These are phyloP conservation scores for Taiozyma onychis DNA, from an alignment of 1,139 yeast genomes.

Conservation along the genomic window DNA sequence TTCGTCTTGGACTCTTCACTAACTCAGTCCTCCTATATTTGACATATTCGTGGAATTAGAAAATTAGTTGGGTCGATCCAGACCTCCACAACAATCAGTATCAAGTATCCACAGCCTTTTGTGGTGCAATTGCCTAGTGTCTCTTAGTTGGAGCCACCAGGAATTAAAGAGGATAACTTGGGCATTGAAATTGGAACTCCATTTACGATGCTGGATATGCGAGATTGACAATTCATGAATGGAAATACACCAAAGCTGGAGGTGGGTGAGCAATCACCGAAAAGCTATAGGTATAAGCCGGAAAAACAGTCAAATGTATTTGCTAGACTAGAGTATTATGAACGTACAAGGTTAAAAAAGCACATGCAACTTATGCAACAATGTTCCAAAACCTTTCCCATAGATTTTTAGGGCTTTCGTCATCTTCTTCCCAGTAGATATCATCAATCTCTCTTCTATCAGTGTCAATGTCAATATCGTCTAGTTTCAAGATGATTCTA, in stretches of 20 bases:
- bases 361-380: constrained; percentile 19
- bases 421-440: constrained; percentile 46
- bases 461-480: constrained; percentile 53
- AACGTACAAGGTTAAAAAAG: neutral
- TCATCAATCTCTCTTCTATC: constrained; percentile 57
- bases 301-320: neutral
- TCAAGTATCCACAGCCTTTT: too few species aligned
- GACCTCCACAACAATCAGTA: too few species aligned
- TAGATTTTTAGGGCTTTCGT: constrained; percentile 40
- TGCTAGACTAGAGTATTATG: neutral
- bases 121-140: too few species aligned
- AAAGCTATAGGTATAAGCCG: neutral
- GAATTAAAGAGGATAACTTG: neutral
- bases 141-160: too few species aligned
- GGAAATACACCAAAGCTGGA: neutral
- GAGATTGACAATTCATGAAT: neutral
- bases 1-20: too few species aligned
- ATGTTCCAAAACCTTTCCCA: constrained; percentile 52
- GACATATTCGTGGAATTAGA: too few species aligned
- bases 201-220: constrained; percentile 5
- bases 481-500: constrained; percentile 36
- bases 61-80: too few species aligned
- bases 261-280: neutral
- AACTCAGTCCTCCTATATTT: too few species aligned
- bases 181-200: constrained; percentile 9